phyloP scores from a whole-genome alignment of 306 rosid genomes.

The Notholithocarpus densiflorus region DNA sequence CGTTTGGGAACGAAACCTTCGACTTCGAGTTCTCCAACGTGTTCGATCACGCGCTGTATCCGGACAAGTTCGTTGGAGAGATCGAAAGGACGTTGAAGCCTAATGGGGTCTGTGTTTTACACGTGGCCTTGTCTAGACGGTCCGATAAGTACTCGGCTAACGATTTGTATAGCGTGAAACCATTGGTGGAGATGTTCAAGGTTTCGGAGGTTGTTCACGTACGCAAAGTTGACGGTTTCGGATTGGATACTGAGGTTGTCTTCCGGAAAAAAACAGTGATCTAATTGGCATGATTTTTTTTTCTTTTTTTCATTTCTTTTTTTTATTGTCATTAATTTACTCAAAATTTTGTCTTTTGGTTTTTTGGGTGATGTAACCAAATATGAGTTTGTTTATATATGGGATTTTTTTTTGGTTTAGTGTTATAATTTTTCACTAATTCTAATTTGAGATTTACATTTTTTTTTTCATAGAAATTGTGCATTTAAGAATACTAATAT shows the following conservation, averaged over 20 bases:
- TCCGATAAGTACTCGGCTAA: slow-evolving; percentile 91
- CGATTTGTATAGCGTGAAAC: slow-evolving; percentile 61
- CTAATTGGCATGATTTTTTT: background rate
- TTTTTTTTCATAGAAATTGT: too few species aligned
- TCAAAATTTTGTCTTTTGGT: background rate
- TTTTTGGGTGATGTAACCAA: too few species aligned
- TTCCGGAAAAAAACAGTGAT: slow-evolving; percentile 43
- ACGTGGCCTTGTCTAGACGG: slow-evolving; percentile 57
- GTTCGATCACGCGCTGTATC: slow-evolving; percentile 91
- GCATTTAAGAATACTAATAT: too few species aligned
- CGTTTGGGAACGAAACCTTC: slow-evolving; percentile 51
- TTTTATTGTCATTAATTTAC: background rate
- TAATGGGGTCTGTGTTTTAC: slow-evolving; percentile 73
- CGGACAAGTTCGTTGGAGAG: slow-evolving; percentile 67
- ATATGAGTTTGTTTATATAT: too few species aligned
- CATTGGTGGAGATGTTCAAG: slow-evolving; percentile 56
- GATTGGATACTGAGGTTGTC: slow-evolving; percentile 76
- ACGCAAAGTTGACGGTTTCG: slow-evolving; percentile 70
- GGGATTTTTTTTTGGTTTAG: too few species aligned
- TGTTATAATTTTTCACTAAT: too few species aligned
- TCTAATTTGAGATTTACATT: too few species aligned
- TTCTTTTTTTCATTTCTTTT: background rate
- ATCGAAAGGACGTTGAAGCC: slow-evolving; percentile 81
- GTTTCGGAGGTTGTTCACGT: slow-evolving; percentile 50
- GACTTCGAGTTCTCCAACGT: slow-evolving; percentile 95